Conservation (phyloP, 2,329 filamentous ascomycete genomes). For the Aplosporella prunicola region DNA sequence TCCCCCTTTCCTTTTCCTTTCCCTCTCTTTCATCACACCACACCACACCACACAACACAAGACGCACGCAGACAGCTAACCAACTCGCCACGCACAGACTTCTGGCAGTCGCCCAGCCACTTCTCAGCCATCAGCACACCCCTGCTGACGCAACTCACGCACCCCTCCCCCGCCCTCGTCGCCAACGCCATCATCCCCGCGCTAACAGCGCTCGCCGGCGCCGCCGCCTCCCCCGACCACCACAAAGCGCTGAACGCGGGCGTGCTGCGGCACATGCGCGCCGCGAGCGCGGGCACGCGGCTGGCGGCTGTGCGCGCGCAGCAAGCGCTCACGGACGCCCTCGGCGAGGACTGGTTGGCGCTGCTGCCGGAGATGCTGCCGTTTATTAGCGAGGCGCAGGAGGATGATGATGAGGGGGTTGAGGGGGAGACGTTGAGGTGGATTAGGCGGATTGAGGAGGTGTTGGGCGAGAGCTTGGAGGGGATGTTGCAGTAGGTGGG, state of each 20-base stretch:
- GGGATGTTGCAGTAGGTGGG: conserved; percentile 69
- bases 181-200: conserved; percentile 57
- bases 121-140: conserved; percentile 63
- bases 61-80: background rate
- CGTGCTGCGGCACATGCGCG: conserved; percentile 69
- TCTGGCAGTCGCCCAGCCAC: conserved; percentile 88
- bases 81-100: conserved; percentile 47
- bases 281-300: conserved; percentile 60
- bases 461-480: conserved; percentile 83
- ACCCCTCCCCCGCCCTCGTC: conserved; percentile 18
- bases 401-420: conserved; percentile 91
- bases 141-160: conserved; percentile 53
- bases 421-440: conserved; percentile 82
- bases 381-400: conserved; percentile 88
- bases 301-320: conserved; percentile 76
- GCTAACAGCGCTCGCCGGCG: conserved; percentile 65
- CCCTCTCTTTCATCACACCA: too few relatives aligned
- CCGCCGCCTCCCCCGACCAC: conserved; percentile 77
- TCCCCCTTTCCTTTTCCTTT: background rate
- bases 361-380: conserved; percentile 93
- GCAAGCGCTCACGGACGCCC: conserved; percentile 63
- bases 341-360: conserved; percentile 90
- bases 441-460: conserved; percentile 82
- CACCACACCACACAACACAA: too few relatives aligned
- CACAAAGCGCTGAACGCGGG: conserved; percentile 78